These are phyloP conservation scores for Trichoderma oligosporum DNA, from an alignment of 2,329 filamentous ascomycete genomes.

Conservation along the genomic window DNA sequence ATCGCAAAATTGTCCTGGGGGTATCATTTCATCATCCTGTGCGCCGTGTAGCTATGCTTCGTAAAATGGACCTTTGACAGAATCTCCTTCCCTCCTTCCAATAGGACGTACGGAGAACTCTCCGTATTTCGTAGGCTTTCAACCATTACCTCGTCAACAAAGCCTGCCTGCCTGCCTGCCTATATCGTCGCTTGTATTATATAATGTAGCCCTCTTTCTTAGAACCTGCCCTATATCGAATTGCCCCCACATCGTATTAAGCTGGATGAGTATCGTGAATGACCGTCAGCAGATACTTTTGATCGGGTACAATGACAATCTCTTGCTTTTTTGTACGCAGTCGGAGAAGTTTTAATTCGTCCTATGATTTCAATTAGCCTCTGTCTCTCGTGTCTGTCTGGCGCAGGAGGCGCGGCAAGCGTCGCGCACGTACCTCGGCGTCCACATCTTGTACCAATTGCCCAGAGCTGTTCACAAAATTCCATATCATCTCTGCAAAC, in stretches of 20 bases:
- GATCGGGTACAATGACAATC: slow-evolving; percentile 75
- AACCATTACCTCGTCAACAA: slow-evolving; percentile 3
- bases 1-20: slow-evolving; percentile 3
- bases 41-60: slow-evolving; percentile 21
- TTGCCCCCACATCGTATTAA: not conserved
- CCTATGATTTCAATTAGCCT: slow-evolving; percentile 40
- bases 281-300: slow-evolving; percentile 73
- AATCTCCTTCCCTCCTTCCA: not conserved
- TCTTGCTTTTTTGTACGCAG: slow-evolving; percentile 82
- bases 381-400: not conserved
- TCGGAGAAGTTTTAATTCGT: slow-evolving; percentile 72
- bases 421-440: slow-evolving; percentile 51
- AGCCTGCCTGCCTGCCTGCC: not conserved
- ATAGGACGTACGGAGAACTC: not conserved
- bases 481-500: slow-evolving; percentile 72
- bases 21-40: slow-evolving; percentile 20
- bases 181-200: not conserved
- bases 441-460: slow-evolving; percentile 70
- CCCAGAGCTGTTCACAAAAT: slow-evolving; percentile 66
- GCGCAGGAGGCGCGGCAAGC: not conserved
- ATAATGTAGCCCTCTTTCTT: slow-evolving; percentile 5
- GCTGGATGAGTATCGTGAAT: slow-evolving; percentile 66
- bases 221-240: not conserved
- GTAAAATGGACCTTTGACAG: slow-evolving; percentile 15
- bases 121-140: not conserved